These are phyloP conservation scores for Epichloe scottii DNA, from an alignment of 2,329 filamentous ascomycete genomes.

Conservation along the genomic window DNA sequence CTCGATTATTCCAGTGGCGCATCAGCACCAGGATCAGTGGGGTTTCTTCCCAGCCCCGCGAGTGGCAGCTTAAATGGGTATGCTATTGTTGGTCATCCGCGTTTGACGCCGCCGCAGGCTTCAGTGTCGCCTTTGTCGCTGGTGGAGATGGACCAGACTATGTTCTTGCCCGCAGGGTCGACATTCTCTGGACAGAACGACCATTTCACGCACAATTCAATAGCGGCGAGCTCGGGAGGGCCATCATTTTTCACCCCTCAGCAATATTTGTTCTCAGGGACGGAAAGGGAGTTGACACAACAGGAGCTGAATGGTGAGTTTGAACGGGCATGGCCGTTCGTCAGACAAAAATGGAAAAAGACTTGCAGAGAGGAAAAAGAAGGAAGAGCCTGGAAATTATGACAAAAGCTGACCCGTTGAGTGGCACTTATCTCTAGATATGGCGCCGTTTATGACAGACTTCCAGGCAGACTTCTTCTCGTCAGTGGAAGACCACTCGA, in stretches of 20 bases:
- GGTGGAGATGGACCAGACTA: constrained; percentile 24
- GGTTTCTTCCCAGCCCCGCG: constrained; percentile 37
- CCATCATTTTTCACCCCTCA: constrained; percentile 22
- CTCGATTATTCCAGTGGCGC: constrained; percentile 24
- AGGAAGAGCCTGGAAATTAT: neutral
- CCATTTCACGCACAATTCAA: constrained; percentile 18
- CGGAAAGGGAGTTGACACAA: constrained; percentile 14
- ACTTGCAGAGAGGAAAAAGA: no score
- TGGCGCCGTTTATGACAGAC: constrained; percentile 18
- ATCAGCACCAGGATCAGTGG: constrained; percentile 26
- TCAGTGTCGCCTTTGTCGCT: constrained; percentile 30
- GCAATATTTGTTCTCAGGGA: constrained; percentile 26
- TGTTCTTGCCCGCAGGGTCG: constrained; percentile 22
- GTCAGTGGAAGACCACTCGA: constrained; percentile 11
- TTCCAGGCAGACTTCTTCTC: constrained; percentile 21
- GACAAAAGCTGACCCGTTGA: neutral
- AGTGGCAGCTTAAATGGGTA: constrained; percentile 40
- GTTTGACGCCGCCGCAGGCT: constrained; percentile 16
- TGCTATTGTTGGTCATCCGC: constrained; percentile 27
- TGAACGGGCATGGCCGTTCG: neutral
- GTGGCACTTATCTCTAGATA: constrained; percentile 10
- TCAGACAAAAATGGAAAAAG: neutral
- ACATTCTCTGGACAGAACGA: constrained; percentile 17
- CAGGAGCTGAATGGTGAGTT: constrained; percentile 20
- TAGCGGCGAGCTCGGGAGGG: constrained; percentile 2